phyloP scores from a whole-genome alignment of 768 basidiomycete species.

The Suillus hirtellus region DNA sequence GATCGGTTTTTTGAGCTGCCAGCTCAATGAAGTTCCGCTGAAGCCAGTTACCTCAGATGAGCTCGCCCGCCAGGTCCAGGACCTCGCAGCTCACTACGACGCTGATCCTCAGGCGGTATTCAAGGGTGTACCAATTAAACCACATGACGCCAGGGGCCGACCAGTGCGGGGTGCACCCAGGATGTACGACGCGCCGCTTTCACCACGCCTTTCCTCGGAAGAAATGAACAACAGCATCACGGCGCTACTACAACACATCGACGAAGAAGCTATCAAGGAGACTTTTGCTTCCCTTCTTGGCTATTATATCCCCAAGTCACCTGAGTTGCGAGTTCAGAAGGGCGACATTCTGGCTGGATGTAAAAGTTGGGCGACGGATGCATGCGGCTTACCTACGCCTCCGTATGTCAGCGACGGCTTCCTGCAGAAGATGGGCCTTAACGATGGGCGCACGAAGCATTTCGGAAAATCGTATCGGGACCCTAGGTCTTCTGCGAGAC shows the following conservation, averaged over 20 bases:
- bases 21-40: slow-evolving; percentile 69
- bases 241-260: slow-evolving; percentile 37
- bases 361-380: slow-evolving; percentile 61
- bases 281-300: slow-evolving; percentile 71
- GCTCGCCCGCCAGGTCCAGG: slow-evolving; percentile 44
- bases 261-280: slow-evolving; percentile 54
- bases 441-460: slow-evolving; percentile 27
- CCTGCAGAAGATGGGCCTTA: slow-evolving; percentile 43
- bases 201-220: slow-evolving; percentile 18
- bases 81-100: slow-evolving; percentile 52
- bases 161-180: slow-evolving; percentile 12
- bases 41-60: slow-evolving; percentile 54
- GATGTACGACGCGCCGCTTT: slow-evolving; percentile 15
- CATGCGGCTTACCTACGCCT: slow-evolving; percentile 49
- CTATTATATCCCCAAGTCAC: slow-evolving; percentile 60
- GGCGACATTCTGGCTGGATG: slow-evolving; percentile 53
- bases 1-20: slow-evolving; percentile 59
- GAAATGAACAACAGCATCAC: slow-evolving; percentile 32
- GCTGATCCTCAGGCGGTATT: slow-evolving; percentile 40
- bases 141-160: slow-evolving; percentile 7
- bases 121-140: slow-evolving; percentile 4
- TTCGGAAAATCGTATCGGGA: slow-evolving; percentile 16
- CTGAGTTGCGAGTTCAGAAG: slow-evolving; percentile 47
- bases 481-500: background rate
- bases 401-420: slow-evolving; percentile 54